Evolutionary conservation across 2,329 filamentous ascomycete species (phyloP).

Genomic region (Alternaria atra): DNA sequence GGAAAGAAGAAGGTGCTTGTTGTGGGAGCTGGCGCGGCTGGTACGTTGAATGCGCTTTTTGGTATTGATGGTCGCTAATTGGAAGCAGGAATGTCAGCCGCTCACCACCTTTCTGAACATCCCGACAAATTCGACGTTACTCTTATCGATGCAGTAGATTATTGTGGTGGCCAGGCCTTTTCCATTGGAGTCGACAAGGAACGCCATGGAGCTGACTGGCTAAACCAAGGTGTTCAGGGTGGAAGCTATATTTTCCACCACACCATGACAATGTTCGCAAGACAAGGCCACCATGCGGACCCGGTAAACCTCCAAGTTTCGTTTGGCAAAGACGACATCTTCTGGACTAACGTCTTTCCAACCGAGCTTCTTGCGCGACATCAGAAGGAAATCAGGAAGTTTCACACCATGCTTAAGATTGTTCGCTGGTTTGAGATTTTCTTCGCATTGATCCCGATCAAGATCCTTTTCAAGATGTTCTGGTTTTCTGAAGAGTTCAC

Average conservation of each 20-base stretch:
- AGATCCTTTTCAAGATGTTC: constrained; percentile 71
- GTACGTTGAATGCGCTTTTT: constrained; percentile 28
- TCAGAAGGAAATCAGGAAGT: constrained; percentile 64
- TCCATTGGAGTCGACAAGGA: constrained; percentile 65
- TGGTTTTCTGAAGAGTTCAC: constrained; percentile 74
- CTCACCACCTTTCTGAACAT: constrained; percentile 71
- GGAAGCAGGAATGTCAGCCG: constrained; percentile 67
- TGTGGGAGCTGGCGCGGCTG: constrained; percentile 53
- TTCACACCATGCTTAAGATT: constrained; percentile 64
- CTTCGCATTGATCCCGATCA: constrained; percentile 69
- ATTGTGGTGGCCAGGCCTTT: constrained; percentile 69
- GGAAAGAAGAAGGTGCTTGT: constrained; percentile 51
- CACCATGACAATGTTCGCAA: constrained; percentile 70
- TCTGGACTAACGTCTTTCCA: constrained; percentile 73
- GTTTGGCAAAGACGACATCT: constrained; percentile 69
- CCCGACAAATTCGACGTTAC: constrained; percentile 69
- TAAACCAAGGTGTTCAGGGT: constrained; percentile 71
- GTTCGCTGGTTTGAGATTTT: constrained; percentile 68
- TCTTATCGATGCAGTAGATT: constrained; percentile 56
- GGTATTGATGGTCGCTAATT: not conserved
- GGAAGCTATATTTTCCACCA: constrained; percentile 73
- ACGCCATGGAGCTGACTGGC: constrained; percentile 66
- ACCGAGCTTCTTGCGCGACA: constrained; percentile 66
- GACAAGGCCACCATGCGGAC: constrained; percentile 65
- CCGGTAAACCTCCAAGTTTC: constrained; percentile 69